Evolutionary conservation across 2,329 filamentous ascomycete genomes (phyloP).

Genomic region (Aspergillus ruber): DNA sequence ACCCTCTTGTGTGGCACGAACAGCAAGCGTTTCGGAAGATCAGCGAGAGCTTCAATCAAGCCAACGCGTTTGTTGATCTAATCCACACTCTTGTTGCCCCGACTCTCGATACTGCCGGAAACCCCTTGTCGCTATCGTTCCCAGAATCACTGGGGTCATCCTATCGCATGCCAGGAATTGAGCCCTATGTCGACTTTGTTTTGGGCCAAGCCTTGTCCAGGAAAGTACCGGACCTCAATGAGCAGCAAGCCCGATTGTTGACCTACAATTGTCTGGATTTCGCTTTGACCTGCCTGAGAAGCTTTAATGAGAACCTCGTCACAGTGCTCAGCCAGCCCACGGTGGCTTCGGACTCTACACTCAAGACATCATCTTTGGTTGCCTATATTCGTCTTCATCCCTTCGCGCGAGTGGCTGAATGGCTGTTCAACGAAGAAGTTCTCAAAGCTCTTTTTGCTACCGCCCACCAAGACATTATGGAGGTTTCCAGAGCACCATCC

Average conservation of each 20-base stretch:
- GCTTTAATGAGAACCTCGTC: slow-evolving; percentile 91
- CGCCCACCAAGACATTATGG: slow-evolving; percentile 67
- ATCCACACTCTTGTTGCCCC: slow-evolving; percentile 67
- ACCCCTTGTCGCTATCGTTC: slow-evolving; percentile 75
- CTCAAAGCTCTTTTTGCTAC: slow-evolving; percentile 70
- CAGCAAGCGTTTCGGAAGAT: slow-evolving; percentile 68
- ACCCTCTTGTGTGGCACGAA: slow-evolving; percentile 36
- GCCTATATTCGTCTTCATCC: slow-evolving; percentile 83
- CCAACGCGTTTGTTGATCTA: slow-evolving; percentile 74
- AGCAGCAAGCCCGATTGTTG: slow-evolving; percentile 64
- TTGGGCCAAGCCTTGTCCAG: slow-evolving; percentile 70
- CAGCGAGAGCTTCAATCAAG: slow-evolving; percentile 73
- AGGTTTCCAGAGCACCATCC: slow-evolving; percentile 64
- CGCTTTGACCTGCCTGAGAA: slow-evolving; percentile 67
- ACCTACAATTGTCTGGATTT: slow-evolving; percentile 79
- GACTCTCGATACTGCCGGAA: slow-evolving; percentile 33
- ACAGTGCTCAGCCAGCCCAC: slow-evolving; percentile 74
- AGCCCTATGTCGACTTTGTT: slow-evolving; percentile 87
- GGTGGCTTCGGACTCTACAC: slow-evolving; percentile 66
- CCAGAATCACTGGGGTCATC: slow-evolving; percentile 75
- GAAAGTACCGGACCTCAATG: slow-evolving; percentile 60
- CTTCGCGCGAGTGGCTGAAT: slow-evolving; percentile 92
- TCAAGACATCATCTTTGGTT: slow-evolving; percentile 67
- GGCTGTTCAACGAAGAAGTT: slow-evolving; percentile 92
- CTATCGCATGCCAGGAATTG: slow-evolving; percentile 77